Base-by-base conservation (phyloP, 73 alveolate species). In the Uronychia setigera region DNA sequence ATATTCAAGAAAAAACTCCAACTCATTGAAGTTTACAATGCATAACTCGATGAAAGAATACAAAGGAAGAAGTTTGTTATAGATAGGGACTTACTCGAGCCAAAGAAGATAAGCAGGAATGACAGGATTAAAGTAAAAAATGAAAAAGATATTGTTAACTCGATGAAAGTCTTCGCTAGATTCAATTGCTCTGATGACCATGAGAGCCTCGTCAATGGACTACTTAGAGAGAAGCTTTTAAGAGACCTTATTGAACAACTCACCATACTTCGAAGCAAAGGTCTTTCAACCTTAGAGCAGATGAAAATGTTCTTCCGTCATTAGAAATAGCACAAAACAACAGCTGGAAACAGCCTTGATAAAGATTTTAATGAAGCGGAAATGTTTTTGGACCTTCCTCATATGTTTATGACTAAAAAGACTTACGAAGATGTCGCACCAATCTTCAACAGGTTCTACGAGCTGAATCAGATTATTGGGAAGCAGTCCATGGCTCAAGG, bases 51-150 rank as follows among this genome's bases (percentile, higher is more conserved):
- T 76, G 99, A 97, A 85, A 91, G 99, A 90, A 96, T 94, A 31
- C 92, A 94, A 89, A 86, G 99, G 75, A 97, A 95, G 92, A 90
- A 96, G 76, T 97, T 96, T 87, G 98, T 97, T 74, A 94, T 96
- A 78, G 97, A 96, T 60, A 92, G 98, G 94, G 99, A 97, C 29
- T 88, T 95, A 35, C 82, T 94, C 0, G 97, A 95, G 84, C 86
- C 91, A 46, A 92, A 93, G 83, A 84, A 79, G 32, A 59, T 26
- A 27, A 28, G 57, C 31, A 90, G 80, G 29, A 33, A 31, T 14
- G 95, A 90, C 67, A 93, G 82, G 85, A 33, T 59, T 29, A 81
- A 91, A 59, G 80, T 91, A 14, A 93, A 80, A 79, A 93, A 93
- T 58, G 97, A 91, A 33, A 77, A 67, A 32, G 89, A 74, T 26